phyloP scores from a whole-genome alignment of 108 stramenopile genomes.

The Mediolabrus comicus region DNA sequence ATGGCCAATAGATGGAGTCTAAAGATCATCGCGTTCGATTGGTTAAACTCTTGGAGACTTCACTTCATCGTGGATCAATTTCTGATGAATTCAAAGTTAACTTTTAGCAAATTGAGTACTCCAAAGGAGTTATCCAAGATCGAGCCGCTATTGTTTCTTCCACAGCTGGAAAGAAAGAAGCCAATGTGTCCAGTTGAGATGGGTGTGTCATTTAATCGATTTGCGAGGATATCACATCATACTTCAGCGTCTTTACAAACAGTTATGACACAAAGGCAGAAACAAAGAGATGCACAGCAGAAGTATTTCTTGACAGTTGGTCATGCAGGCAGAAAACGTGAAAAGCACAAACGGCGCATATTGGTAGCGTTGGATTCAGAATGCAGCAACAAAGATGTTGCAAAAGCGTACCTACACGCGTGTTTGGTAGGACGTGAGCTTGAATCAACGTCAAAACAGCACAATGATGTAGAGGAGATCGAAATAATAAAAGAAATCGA shows the following conservation, averaged over 20 bases:
- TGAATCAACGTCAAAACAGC: slow-evolving; percentile 9
- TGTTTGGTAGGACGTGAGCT: slow-evolving; percentile 24
- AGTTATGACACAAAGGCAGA: slow-evolving; percentile 1
- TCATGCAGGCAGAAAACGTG: slow-evolving; percentile 2
- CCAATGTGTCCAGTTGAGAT: slow-evolving; percentile 43
- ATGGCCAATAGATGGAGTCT: slow-evolving; percentile 66
- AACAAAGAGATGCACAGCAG: slow-evolving; percentile 15
- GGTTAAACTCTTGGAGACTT: slow-evolving; percentile 64
- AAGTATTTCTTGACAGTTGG: slow-evolving; percentile 33
- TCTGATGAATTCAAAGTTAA: slow-evolving; percentile 24
- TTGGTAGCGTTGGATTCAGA: slow-evolving; percentile 47
- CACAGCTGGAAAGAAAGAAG: slow-evolving; percentile 20
- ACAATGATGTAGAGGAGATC: slow-evolving; percentile 7
- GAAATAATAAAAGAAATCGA: slow-evolving; percentile 23
- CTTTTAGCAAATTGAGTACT: slow-evolving; percentile 32
- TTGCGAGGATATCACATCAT: slow-evolving; percentile 20
- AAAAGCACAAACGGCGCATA: slow-evolving; percentile 28
- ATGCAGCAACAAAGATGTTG: slow-evolving; percentile 44
- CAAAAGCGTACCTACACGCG: slow-evolving; percentile 75
- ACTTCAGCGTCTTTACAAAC: slow-evolving; percentile 21
- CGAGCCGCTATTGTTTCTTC: slow-evolving; percentile 73
- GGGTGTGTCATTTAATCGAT: slow-evolving; percentile 63
- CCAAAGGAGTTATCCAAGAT: slow-evolving; percentile 57
- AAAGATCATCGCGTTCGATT: slow-evolving; percentile 74
- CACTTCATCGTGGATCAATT: slow-evolving; percentile 53